These are phyloP conservation scores for Pleoardoris graminearum DNA, from an alignment of 2,329 filamentous ascomycete species.

Conservation along the genomic window DNA sequence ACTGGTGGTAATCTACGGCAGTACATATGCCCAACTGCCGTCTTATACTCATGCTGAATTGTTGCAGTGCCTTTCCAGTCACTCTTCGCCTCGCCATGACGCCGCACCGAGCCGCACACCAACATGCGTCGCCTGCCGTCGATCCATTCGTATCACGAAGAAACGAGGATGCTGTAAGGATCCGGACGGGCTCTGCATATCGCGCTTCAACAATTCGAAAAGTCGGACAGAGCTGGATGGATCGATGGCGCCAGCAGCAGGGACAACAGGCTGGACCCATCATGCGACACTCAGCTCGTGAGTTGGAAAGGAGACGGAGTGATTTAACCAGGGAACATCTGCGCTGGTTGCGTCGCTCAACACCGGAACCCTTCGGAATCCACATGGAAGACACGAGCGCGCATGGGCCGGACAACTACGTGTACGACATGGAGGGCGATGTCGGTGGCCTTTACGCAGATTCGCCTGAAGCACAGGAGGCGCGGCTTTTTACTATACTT, in stretches of 20 bases:
- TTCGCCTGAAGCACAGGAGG: background rate
- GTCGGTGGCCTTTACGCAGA: background rate
- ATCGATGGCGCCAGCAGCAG: too few relatives aligned
- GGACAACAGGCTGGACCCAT: too few relatives aligned
- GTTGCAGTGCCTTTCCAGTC: background rate
- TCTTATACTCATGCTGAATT: background rate
- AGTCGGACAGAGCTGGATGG: too few relatives aligned
- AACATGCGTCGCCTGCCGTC: background rate
- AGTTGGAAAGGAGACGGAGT: too few relatives aligned
- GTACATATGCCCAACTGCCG: background rate
- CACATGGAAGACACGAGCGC: background rate
- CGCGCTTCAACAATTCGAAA: too few relatives aligned
- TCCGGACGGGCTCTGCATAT: too few relatives aligned
- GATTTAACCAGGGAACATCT: too few relatives aligned
- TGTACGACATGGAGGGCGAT: background rate
- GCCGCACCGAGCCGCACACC: background rate
- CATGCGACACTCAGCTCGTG: too few relatives aligned
- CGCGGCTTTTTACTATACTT: background rate
- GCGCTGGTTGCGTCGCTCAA: too few relatives aligned
- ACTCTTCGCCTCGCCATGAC: background rate
- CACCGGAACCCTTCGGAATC: too few relatives aligned
- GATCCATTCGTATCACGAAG: background rate
- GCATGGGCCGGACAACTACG: background rate
- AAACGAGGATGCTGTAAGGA: too few relatives aligned
- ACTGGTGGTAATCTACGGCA: background rate